Percentiles rank a stretch among this genome's conserved stretches.
phyloP scores from a whole-genome alignment of 2,329 filamentous ascomycete genomes.

The Microcyclosporella mali region DNA sequence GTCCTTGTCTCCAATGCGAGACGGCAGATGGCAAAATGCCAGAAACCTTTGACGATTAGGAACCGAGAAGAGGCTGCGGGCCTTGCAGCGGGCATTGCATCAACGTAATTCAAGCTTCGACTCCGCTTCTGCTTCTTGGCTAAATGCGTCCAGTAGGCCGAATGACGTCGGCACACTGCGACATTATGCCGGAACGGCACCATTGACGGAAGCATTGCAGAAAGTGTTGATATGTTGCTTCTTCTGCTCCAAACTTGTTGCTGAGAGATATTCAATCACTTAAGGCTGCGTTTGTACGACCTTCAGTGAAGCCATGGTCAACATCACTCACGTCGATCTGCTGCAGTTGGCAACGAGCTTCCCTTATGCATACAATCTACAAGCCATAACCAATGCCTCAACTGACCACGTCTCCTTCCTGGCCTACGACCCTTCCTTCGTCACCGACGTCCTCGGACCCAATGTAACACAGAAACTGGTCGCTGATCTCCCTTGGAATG shows the following conservation, averaged over 20 bases:
- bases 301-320: slow-evolving; percentile 29
- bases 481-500: slow-evolving; percentile 21
- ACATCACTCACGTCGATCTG: slow-evolving; percentile 31
- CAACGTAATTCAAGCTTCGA: too few relatives aligned
- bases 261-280: neutral
- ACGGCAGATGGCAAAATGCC: too few relatives aligned
- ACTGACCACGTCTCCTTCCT: slow-evolving; percentile 26
- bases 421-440: slow-evolving; percentile 27
- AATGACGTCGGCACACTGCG: slow-evolving; percentile 8
- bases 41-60: too few relatives aligned
- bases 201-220: slow-evolving; percentile 9
- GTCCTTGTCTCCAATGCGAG: too few relatives aligned
- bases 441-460: slow-evolving; percentile 27
- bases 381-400: slow-evolving; percentile 25
- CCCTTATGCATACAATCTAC: slow-evolving; percentile 26
- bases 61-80: too few relatives aligned
- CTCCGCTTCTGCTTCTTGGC: slow-evolving; percentile 2
- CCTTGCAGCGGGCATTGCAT: too few relatives aligned
- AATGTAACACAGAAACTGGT: slow-evolving; percentile 27
- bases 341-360: slow-evolving; percentile 29
- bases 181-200: slow-evolving; percentile 5
- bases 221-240: neutral
- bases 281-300: neutral
- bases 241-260: neutral
- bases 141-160: neutral